phyloP scores from a whole-genome alignment of 768 basidiomycete species.

The Mycena albidolilacea region DNA sequence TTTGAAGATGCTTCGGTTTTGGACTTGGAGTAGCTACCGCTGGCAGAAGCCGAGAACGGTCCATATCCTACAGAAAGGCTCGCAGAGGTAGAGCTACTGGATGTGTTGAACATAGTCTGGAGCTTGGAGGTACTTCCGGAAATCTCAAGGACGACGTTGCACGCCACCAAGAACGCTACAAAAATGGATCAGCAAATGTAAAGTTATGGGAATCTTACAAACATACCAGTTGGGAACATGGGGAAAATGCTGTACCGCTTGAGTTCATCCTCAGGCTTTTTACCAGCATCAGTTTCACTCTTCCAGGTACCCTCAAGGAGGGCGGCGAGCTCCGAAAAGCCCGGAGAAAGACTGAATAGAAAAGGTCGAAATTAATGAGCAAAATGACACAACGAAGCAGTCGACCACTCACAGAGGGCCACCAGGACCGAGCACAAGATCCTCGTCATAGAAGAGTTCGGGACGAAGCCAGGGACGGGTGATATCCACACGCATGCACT shows the following conservation, averaged over 20 bases:
- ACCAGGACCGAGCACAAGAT: conserved; percentile 9
- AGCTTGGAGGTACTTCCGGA: conserved; percentile 16
- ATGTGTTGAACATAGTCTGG: conserved; percentile 18
- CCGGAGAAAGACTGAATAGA: not conserved
- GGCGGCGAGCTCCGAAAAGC: conserved; percentile 7
- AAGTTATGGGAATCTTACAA: conserved; percentile 13
- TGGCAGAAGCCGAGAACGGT: conserved; percentile 20
- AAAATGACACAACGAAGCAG: not conserved
- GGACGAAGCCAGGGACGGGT: conserved; percentile 1
- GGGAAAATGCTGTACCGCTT: conserved; percentile 1
- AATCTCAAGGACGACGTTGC: conserved; percentile 17
- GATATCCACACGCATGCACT: conserved; percentile 10
- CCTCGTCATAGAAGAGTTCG: conserved; percentile 5
- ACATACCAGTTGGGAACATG: conserved; percentile 13
- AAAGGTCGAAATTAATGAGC: not conserved
- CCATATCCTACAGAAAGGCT: conserved; percentile 22
- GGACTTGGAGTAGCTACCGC: conserved; percentile 18
- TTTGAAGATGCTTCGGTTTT: conserved; percentile 21
- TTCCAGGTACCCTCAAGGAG: conserved; percentile 7
- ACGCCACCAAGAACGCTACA: conserved; percentile 9
- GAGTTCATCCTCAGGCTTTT: not conserved
- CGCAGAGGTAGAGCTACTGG: conserved; percentile 21
- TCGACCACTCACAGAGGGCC: conserved; percentile 3
- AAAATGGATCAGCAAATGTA: conserved; percentile 3
- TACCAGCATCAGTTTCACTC: not conserved